Evolutionary conservation across 306 rosid genomes (phyloP), one percentile per base, ranked within the genome.

Genomic region (Prunus dulcis): DNA sequence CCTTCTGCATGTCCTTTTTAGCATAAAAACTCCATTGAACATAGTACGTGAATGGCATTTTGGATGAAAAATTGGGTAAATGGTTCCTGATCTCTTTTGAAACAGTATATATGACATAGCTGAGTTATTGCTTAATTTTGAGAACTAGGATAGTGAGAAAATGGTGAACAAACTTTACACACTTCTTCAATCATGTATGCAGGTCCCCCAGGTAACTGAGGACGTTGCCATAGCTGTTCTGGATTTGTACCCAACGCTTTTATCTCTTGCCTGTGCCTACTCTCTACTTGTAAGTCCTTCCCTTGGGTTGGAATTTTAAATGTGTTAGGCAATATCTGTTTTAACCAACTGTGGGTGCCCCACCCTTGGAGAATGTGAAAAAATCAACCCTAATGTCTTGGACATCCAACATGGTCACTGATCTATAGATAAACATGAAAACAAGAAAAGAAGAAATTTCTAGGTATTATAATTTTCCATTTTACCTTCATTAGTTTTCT

Each of bases 191-290:
- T 19, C 69, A 38, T 58, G 43, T 58, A 82, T 88, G 79, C 90
- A 93, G 98, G 96, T 90, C n/a, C 93, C 96, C 56, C 97, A 92
- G 76, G 96, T 95, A 65, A 95, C 98, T n/a, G 98, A 95, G 87
- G 98, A 90, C 79, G 81, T 89, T 85, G 98, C 98, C 69, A 71
- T 92, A 83, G 85, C 93, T 57, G 96, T 92, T 82, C 78, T 91
- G 88, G 96, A 92, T 80, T 63, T 92, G 84, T 90, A 89, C 76
- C 96, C 97, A 4, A 95, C 98, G 32, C 84, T 89, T 82, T 45
- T 88, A 71, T 89, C 92, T 67, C 96, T 95, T 69, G 93, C 93
- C n/a, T 76, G 62, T 70, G 95, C 91, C 64, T 95, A 95, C 85
- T 84, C 88, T 52, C 73, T 72, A 67, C 93, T 89, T 30, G 97